Evolutionary conservation across 768 basidiomycete species (phyloP), one percentile per base, ranked within the genome.

Genomic region (Phylloporus arenicola): DNA sequence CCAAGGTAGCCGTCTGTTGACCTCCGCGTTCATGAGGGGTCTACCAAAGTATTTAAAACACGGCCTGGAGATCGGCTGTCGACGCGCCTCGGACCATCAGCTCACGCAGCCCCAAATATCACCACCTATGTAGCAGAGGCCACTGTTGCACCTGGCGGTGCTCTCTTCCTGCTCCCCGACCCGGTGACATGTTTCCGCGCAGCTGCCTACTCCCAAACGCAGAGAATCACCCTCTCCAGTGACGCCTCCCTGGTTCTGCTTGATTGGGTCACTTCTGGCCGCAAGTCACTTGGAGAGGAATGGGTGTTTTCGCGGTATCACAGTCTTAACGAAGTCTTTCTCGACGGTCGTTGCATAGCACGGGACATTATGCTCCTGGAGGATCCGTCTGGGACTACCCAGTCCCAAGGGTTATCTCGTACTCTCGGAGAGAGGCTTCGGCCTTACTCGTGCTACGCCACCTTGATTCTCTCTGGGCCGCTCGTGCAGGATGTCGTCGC

Each of bases 251-350:
- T 84, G 8, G 76, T 90, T 37, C 67, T 94, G 1, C 77, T 98
- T 14, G 95, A 97, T 64, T 96, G 93, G 91, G 71, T 92, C 50
- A 96, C 92, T 1, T 88, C 89, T 3, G 95, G 95, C 11, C 80
- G 95, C 31, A 83, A 81, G 63, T 77, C 83, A 8, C 74, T 82
- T 22, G 88, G 88, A 27, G 95, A 98, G 62, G 84, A 89, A 45
- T 98, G 95, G 95, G 82, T 67, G 3, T 94, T 97, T 65, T 80
- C 86, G 44, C 74, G 79, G 51, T 97, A 95, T 65, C 80, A 84
- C 63, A 93, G 88, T 58, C 68, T 79, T 48, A 98, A 97, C 65
- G 92, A 95, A 65, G 71, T 98, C 12, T 80, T 79, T 62, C 64
- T 88, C 11, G 80, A 76, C 8, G 83, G 78, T 2, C 74, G 71